Evolutionary conservation across 2,329 filamentous ascomycete species (phyloP).

Genomic region (Monosporascus sp.): DNA sequence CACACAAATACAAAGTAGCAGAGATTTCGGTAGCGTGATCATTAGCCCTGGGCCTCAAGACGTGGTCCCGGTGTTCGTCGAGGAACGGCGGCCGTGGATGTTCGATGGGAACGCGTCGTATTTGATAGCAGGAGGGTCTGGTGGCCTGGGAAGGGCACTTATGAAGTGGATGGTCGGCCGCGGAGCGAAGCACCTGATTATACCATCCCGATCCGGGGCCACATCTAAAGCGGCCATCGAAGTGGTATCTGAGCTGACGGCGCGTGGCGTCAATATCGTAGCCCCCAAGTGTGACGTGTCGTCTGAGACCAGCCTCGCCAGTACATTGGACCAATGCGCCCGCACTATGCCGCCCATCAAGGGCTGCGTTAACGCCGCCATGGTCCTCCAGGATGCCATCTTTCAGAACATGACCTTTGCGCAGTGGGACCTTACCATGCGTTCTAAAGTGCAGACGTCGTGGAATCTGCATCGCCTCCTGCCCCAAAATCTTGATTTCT

Average conservation of each 20-base stretch:
- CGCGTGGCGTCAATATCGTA: slow-evolving; percentile 8
- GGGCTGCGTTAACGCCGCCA: slow-evolving; percentile 38
- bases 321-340: slow-evolving; percentile 10
- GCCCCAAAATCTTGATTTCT: slow-evolving; percentile 19
- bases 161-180: slow-evolving; percentile 19
- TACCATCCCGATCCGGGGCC: slow-evolving; percentile 19
- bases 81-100: slow-evolving; percentile 14
- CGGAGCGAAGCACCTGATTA: slow-evolving; percentile 19
- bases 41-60: slow-evolving; percentile 14
- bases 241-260: slow-evolving; percentile 10
- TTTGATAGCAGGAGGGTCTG: slow-evolving; percentile 23
- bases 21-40: slow-evolving; percentile 17
- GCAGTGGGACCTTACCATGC: slow-evolving; percentile 19
- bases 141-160: slow-evolving; percentile 22
- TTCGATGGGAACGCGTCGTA: slow-evolving; percentile 22
- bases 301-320: slow-evolving; percentile 5
- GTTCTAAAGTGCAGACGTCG: slow-evolving; percentile 17
- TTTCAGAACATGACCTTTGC: slow-evolving; percentile 22
- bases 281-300: slow-evolving; percentile 20
- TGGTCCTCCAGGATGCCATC: slow-evolving; percentile 32
- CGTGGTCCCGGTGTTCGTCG: slow-evolving; percentile 18
- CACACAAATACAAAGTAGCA: slow-evolving; percentile 16
- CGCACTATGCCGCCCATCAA: slow-evolving; percentile 27
- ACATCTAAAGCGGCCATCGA: slow-evolving; percentile 10
- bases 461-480: slow-evolving; percentile 18